Evolutionary conservation across 2,329 filamentous ascomycete genomes (phyloP).

Genomic region (Ascochyta rabiei): DNA sequence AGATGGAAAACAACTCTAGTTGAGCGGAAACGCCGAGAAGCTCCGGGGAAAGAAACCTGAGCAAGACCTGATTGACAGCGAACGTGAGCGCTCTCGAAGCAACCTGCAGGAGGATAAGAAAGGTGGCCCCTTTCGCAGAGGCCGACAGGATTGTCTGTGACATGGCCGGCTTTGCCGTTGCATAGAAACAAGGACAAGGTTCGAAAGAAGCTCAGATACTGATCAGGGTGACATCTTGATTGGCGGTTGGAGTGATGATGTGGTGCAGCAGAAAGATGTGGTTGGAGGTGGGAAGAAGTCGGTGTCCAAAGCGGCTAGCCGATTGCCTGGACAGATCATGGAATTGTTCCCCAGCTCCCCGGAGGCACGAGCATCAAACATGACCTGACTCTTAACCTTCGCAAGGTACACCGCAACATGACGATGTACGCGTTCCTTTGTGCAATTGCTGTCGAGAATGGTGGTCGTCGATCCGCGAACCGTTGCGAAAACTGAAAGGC

Average conservation of each 20-base stretch:
- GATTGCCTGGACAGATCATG: conserved; percentile 15
- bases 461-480: conserved; percentile 41
- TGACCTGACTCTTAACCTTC: conserved; percentile 18
- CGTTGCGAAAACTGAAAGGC: conserved; percentile 55
- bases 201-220: conserved; percentile 12
- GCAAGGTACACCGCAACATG: conserved; percentile 38
- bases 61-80: conserved; percentile 84
- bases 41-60: conserved; percentile 85
- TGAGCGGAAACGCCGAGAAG: conserved; percentile 86
- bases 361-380: conserved; percentile 25
- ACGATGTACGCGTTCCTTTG: conserved; percentile 1
- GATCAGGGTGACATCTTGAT: conserved; percentile 31
- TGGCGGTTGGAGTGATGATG: conserved; percentile 21
- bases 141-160: conserved; percentile 47
- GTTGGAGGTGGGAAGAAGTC: conserved; percentile 25
- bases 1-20: conserved; percentile 89
- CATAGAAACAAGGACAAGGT: conserved; percentile 9
- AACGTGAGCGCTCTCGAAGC: conserved; percentile 89
- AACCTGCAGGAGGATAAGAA: conserved; percentile 87
- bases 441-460: conserved; percentile 31
- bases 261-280: conserved; percentile 26
- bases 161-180: conserved; percentile 25
- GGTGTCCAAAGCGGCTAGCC: conserved; percentile 32
- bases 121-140: conserved; percentile 74
- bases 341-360: conserved; percentile 14